Base-by-base conservation (phyloP, 768 basidiomycete genomes). In the Amanita exitialis region DNA sequence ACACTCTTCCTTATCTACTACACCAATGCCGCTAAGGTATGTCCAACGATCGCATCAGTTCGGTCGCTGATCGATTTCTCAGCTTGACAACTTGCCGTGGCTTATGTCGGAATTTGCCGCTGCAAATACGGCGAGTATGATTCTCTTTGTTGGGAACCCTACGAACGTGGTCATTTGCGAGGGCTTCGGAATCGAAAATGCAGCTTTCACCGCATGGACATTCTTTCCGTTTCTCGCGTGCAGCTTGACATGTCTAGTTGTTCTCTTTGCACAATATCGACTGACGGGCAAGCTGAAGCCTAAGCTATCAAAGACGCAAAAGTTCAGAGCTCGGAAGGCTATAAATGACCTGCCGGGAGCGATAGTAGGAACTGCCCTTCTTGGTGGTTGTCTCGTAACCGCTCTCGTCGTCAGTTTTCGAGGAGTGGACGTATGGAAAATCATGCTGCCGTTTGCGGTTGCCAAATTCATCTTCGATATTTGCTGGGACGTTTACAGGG, bases 101-200 rank as follows among this genome's bases (percentile, higher is more conserved):
- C 68, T 88, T 38, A 84, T 86, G 53, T 73, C 83, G 9, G 83
- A 87, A 54, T 88, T 88, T 57, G 80, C 83, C 0, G 83, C 82
- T 0, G 88, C 86, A 3, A 91, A 90, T 63, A 86, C 87, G 7
- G 86, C 81, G 6, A 81, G 78, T 56, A 80, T 83, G 76, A 77
- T 78, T 20, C 62, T 82, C 0, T 90, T 96, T 44, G 84, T 91
- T 2, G 87, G 86, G 0, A 98, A 97, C 61, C 91, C 90, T 1
- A 98, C 95, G 1, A 98, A 97, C 59, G 83, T 96, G 18, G 86
- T 98, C 43, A 80, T 96, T 20, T 87, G 90, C 45, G 90, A 90
- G 48, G 90, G 90, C 0, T 92, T 96, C 62, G 61, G 70, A 3
- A 74, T 95, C 42, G 83, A 86, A 44, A 88, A 89, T 55, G 76